Percentiles rank a stretch among this genome's conserved stretches.
phyloP scores from a whole-genome alignment of 2,329 filamentous ascomycete species.

The Elsinoe fawcettii region DNA sequence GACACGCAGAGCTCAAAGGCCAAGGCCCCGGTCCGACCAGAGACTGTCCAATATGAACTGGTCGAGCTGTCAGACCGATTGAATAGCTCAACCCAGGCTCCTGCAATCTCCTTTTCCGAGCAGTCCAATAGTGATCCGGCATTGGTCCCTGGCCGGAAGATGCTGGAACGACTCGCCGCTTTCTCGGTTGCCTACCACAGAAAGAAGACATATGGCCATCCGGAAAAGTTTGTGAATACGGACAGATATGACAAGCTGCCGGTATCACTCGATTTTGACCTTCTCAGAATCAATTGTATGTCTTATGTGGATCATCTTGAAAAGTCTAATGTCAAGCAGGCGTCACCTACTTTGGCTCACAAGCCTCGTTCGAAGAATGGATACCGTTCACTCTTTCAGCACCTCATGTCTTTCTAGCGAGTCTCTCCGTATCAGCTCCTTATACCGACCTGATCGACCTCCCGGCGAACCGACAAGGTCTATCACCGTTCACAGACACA shows the following conservation, averaged over 20 bases:
- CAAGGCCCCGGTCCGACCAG: background rate
- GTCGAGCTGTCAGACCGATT: background rate
- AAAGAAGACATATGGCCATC: background rate
- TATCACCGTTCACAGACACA: background rate
- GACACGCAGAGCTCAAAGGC: background rate
- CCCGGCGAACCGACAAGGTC: background rate
- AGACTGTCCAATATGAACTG: background rate
- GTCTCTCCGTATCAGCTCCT: slow-evolving; percentile 27
- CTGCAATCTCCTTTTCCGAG: background rate
- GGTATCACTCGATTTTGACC: background rate
- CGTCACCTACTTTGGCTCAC: slow-evolving; percentile 24
- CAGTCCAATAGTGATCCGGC: background rate
- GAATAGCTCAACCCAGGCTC: background rate
- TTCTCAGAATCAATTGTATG: slow-evolving; percentile 4
- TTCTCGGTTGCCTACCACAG: background rate
- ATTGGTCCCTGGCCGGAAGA: background rate
- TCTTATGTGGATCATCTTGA: background rate
- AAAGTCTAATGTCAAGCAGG: slow-evolving; percentile 4
- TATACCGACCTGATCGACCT: slow-evolving; percentile 29
- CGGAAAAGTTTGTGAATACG: background rate
- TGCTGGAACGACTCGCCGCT: background rate
- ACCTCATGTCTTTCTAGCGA: slow-evolving; percentile 26
- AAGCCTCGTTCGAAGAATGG: slow-evolving; percentile 23
- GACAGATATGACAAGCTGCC: background rate
- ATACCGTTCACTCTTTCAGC: slow-evolving; percentile 23